A percentile compares a stretch with the other conserved stretches of the same genome.
Conservation (phyloP, 2,329 filamentous ascomycete genomes). For the Penicillium occitanis region DNA sequence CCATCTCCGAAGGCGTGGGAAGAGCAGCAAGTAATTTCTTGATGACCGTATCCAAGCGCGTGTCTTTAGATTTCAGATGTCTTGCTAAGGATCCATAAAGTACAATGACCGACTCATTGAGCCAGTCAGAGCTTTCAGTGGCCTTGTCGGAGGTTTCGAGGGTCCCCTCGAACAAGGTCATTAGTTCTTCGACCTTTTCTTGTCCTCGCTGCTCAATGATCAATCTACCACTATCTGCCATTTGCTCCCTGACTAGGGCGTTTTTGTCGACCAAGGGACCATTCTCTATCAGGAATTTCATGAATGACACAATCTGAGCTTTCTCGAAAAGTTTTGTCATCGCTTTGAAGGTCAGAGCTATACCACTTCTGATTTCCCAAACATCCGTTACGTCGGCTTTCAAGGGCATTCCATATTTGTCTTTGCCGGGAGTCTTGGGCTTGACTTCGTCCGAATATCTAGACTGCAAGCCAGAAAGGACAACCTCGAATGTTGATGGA, state of each 20-base stretch:
- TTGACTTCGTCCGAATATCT: conserved; percentile 79
- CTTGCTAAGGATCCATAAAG: conserved; percentile 92
- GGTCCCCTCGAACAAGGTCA: conserved; percentile 86
- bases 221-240: conserved; percentile 84
- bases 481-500: conserved; percentile 58
- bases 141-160: conserved; percentile 83
- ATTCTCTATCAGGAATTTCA: conserved; percentile 79
- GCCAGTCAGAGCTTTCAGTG: conserved; percentile 77
- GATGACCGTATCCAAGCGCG: conserved; percentile 83
- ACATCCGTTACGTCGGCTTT: conserved; percentile 85
- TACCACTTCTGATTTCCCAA: conserved; percentile 88
- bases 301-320: conserved; percentile 70
- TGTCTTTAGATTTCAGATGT: conserved; percentile 80
- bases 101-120: conserved; percentile 96
- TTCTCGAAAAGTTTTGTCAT: conserved; percentile 69
- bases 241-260: conserved; percentile 74
- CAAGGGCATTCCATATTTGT: conserved; percentile 91
- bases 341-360: conserved; percentile 82
- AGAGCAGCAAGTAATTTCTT: conserved; percentile 81
- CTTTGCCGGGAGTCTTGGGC: conserved; percentile 76
- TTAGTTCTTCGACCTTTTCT: conserved; percentile 79
- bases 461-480: conserved; percentile 65
- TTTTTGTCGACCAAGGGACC: conserved; percentile 86
- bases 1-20: conserved; percentile 91
- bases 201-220: conserved; percentile 81